These are phyloP conservation scores for Fusarium clavum DNA, from an alignment of 2,329 filamentous ascomycete genomes.

Conservation along the genomic window DNA sequence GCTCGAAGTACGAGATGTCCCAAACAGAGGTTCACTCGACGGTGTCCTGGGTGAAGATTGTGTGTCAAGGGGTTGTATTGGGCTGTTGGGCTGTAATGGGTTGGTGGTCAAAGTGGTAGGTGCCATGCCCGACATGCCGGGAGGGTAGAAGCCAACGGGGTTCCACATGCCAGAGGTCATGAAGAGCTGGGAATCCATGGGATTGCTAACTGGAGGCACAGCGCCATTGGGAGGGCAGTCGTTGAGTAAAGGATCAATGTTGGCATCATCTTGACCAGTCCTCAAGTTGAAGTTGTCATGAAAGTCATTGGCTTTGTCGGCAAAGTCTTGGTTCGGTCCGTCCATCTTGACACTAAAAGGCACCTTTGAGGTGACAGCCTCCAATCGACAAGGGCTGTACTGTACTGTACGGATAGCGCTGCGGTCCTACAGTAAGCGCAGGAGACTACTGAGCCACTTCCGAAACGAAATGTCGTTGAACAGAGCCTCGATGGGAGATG, in stretches of 20 bases:
- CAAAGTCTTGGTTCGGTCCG: not conserved
- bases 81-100: slow-evolving; percentile 5
- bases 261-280: slow-evolving; percentile 3
- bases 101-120: not conserved
- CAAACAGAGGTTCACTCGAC: slow-evolving; percentile 4
- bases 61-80: slow-evolving; percentile 4
- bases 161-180: slow-evolving; percentile 22
- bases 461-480: not conserved
- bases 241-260: slow-evolving; percentile 38
- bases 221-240: not conserved
- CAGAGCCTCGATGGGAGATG: slow-evolving; percentile 3
- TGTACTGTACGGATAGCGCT: not conserved
- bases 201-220: not conserved
- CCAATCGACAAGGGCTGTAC: not conserved
- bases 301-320: not conserved
- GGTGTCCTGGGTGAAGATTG: slow-evolving; percentile 23
- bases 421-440: not conserved
- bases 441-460: not conserved
- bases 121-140: not conserved
- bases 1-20: slow-evolving; percentile 34
- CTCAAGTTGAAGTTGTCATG: not conserved
- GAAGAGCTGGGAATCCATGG: slow-evolving; percentile 14
- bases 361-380: not conserved
- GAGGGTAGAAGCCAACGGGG: not conserved
- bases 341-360: slow-evolving; percentile 22